Conservation (phyloP, 768 basidiomycete species). For the Mrakia gelida region DNA sequence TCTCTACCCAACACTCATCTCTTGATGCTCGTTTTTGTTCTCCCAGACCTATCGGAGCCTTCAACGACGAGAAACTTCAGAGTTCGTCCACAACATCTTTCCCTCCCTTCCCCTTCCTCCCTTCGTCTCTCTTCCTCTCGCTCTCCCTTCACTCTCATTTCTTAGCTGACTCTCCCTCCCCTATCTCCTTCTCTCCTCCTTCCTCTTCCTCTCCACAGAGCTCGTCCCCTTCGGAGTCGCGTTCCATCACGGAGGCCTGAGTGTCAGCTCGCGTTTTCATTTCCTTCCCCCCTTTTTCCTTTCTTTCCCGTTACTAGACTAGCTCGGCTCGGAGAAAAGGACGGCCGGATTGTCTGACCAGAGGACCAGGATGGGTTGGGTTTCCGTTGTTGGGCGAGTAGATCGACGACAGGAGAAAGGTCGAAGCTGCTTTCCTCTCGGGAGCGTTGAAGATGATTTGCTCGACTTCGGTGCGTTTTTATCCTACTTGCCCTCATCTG, state of each 20-base stretch:
- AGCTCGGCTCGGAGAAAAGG: too few species aligned
- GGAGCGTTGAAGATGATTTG: conserved; percentile 65
- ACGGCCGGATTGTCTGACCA: background rate
- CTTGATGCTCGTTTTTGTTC: background rate
- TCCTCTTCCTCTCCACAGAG: conserved; percentile 44
- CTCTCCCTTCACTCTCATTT: background rate
- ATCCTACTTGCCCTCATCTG: conserved; percentile 18
- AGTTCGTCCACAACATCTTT: conserved; percentile 50
- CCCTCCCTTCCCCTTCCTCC: too few species aligned
- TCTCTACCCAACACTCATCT: background rate
- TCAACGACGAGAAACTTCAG: conserved; percentile 64
- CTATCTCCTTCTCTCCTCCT: background rate
- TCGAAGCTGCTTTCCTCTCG: conserved; percentile 68
- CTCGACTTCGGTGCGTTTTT: conserved; percentile 57
- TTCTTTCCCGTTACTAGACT: too few species aligned
- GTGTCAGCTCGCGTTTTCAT: conserved; percentile 25
- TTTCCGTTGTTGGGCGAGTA: background rate
- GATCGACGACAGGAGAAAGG: conserved; percentile 63
- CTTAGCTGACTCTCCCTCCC: conserved; percentile 52
- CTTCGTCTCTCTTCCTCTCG: background rate
- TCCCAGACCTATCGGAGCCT: conserved; percentile 55
- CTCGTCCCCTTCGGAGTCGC: conserved; percentile 73
- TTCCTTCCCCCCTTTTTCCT: too few species aligned
- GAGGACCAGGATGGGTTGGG: background rate
- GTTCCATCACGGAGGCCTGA: conserved; percentile 86